Conservation (phyloP, 78 protist genomes). For the Thecamonas trahens region DNA sequence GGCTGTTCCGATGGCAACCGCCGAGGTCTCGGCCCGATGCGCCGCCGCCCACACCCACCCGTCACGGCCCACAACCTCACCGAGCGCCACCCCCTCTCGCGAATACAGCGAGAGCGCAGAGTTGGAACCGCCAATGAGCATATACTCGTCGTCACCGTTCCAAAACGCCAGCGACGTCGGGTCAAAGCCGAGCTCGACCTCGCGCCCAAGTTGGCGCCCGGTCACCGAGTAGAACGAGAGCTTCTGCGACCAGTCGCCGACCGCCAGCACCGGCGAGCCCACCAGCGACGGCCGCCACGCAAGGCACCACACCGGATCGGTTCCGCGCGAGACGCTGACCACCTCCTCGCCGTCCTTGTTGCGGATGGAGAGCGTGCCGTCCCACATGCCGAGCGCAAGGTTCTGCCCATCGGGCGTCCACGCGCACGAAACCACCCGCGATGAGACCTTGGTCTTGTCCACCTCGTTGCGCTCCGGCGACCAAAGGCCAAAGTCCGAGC, state of each 20-base stretch:
- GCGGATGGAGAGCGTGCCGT: constrained; percentile 52
- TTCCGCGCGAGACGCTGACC: not conserved
- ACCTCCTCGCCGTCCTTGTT: constrained; percentile 25
- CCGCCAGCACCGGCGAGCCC: constrained; percentile 38
- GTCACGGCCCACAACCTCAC: constrained; percentile 22
- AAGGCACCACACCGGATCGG: not conserved
- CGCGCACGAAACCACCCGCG: constrained; percentile 13
- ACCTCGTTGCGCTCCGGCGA: constrained; percentile 50
- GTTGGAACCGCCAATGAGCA: constrained; percentile 58
- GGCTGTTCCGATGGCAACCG: too few species aligned
- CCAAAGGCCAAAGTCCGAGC: constrained; percentile 71
- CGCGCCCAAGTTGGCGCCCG: constrained; percentile 22
- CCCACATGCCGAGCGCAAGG: constrained; percentile 58
- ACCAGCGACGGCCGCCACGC: constrained; percentile 15
- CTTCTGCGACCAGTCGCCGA: constrained; percentile 64
- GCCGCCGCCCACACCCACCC: constrained; percentile 70
- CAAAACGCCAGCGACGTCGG: constrained; percentile 50
- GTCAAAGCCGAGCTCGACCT: constrained; percentile 46
- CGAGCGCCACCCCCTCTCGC: constrained; percentile 37
- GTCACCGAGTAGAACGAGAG: constrained; percentile 40
- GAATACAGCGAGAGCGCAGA: constrained; percentile 38
- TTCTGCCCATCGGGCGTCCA: constrained; percentile 75
- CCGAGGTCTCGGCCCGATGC: too few species aligned
- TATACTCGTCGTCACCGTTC: constrained; percentile 51
- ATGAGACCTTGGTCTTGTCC: constrained; percentile 36